A percentile compares a stretch with the other conserved stretches of the same genome.
phyloP scores from a whole-genome alignment of 495 filamentous ascomycete species.

The Penicillium steckii region DNA sequence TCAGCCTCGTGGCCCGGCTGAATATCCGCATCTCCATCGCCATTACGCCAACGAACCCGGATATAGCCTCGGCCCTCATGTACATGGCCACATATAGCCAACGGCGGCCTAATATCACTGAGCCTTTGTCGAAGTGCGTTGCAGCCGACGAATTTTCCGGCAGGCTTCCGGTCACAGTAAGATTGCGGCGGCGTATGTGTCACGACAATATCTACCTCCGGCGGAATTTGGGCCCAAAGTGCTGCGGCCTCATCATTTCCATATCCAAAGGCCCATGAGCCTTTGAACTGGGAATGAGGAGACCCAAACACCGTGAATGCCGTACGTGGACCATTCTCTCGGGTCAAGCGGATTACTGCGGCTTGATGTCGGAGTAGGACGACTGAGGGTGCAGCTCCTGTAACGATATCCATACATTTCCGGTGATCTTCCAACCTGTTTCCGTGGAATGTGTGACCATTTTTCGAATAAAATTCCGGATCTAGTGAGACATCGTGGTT shows the following conservation, averaged over 20 bases:
- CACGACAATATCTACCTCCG: slow-evolving; percentile 45
- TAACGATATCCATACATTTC: slow-evolving; percentile 56
- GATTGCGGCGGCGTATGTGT: slow-evolving; percentile 50
- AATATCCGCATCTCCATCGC: background rate
- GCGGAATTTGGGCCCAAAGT: slow-evolving; percentile 50
- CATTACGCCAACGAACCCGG: slow-evolving; percentile 36
- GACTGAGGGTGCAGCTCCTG: slow-evolving; percentile 51
- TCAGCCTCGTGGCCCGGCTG: too few species aligned
- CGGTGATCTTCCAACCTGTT: slow-evolving; percentile 54
- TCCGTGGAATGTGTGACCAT: slow-evolving; percentile 59
- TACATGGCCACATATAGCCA: slow-evolving; percentile 52
- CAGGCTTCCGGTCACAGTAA: slow-evolving; percentile 40
- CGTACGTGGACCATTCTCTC: slow-evolving; percentile 59
- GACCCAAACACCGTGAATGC: slow-evolving; percentile 75
- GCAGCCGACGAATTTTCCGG: slow-evolving; percentile 38
- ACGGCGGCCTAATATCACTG: slow-evolving; percentile 39
- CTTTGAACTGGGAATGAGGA: slow-evolving; percentile 62
- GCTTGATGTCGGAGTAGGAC: slow-evolving; percentile 66
- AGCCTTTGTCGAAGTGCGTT: slow-evolving; percentile 34
- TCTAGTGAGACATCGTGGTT: slow-evolving; percentile 83
- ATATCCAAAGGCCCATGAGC: slow-evolving; percentile 75
- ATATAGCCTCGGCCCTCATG: slow-evolving; percentile 50
- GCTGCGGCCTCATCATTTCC: slow-evolving; percentile 40
- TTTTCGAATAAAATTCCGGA: slow-evolving; percentile 54
- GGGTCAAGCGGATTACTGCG: slow-evolving; percentile 53